Evolutionary conservation across 331 rosid species (phyloP).

Genomic region (Dryas integrifolia): DNA sequence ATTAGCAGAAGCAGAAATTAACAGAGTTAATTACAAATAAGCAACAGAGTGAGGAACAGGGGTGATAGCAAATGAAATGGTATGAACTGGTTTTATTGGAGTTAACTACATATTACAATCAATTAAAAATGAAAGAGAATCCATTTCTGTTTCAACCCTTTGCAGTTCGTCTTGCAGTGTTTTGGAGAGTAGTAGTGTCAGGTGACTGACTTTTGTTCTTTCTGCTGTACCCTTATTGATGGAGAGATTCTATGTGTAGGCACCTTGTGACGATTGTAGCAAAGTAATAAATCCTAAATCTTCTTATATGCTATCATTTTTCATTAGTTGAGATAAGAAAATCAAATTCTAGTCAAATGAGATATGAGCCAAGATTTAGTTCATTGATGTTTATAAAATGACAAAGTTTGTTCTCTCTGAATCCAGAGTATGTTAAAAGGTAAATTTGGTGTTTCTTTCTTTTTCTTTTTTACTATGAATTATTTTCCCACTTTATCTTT

Average conservation of each 20-base stretch:
- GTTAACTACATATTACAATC: not conserved
- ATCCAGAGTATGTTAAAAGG: too few species aligned
- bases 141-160: slow-evolving; percentile 2
- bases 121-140: not conserved
- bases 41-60: slow-evolving; percentile 2
- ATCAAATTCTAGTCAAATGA: not conserved
- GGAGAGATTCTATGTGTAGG: not conserved
- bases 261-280: not conserved
- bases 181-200: not conserved
- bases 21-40: not conserved
- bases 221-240: not conserved
- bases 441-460: too few species aligned
- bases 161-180: slow-evolving; percentile 12
- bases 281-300: too few species aligned
- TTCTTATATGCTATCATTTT: not conserved
- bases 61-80: not conserved
- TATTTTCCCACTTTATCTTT: too few species aligned
- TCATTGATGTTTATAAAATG: not conserved
- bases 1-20: not conserved
- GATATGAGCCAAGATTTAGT: not conserved
- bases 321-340: not conserved
- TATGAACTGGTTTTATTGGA: not conserved
- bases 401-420: too few species aligned
- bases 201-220: slow-evolving; percentile 10
- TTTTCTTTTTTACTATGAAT: too few species aligned